Evolutionary conservation across 148 eudicot genomes (phyloP).

Genomic region (Diospyros lotus): DNA sequence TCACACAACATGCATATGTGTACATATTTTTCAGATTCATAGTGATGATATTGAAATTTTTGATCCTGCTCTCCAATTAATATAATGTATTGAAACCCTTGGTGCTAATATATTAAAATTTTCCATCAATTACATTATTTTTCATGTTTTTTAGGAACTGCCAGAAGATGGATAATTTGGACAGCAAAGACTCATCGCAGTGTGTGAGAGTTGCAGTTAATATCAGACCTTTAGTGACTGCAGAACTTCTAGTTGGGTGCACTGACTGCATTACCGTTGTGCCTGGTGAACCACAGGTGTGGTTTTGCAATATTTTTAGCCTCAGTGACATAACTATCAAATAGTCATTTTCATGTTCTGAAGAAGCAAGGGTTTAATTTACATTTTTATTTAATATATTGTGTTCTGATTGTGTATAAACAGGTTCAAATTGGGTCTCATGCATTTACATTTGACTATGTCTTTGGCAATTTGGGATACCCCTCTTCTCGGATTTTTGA

Average conservation of each 20-base stretch:
- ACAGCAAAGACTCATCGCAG: conserved; percentile 34
- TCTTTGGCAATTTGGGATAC: conserved; percentile 59
- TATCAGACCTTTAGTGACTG: conserved; percentile 62
- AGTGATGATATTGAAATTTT: background rate
- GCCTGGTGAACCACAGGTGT: conserved; percentile 74
- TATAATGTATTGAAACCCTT: background rate
- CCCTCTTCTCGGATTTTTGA: conserved; percentile 55
- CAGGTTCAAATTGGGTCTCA: conserved; percentile 91
- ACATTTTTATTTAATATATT: background rate
- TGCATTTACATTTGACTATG: conserved; percentile 66
- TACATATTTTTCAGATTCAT: background rate
- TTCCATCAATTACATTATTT: background rate
- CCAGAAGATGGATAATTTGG: conserved; percentile 36
- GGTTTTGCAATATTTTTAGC: background rate
- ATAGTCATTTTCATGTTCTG: background rate
- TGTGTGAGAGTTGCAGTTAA: conserved; percentile 79
- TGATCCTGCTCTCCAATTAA: background rate
- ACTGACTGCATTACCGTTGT: conserved; percentile 59
- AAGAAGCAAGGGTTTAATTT: background rate
- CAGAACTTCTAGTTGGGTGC: conserved; percentile 67
- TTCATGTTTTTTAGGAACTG: background rate
- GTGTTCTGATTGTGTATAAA: background rate
- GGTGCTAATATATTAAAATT: background rate
- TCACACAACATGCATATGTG: background rate
- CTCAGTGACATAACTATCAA: background rate